phyloP scores from a whole-genome alignment of 768 basidiomycete genomes.

The Lactifluus pinguis region DNA sequence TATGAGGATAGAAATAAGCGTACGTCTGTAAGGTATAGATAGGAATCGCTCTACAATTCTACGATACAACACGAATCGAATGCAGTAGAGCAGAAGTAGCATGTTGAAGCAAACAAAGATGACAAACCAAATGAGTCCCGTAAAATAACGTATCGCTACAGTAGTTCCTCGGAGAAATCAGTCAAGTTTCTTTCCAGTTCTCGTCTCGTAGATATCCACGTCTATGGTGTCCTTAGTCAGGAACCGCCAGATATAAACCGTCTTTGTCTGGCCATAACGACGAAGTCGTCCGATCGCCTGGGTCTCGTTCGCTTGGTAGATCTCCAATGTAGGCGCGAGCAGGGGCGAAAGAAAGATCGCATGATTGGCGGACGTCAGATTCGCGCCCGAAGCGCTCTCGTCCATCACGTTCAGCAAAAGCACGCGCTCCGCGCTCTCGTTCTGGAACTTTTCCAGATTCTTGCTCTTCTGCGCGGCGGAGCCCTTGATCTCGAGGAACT shows the following conservation, averaged over 20 bases:
- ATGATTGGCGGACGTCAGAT: slow-evolving; percentile 88
- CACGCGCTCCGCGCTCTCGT: slow-evolving; percentile 65
- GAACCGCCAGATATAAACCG: slow-evolving; percentile 76
- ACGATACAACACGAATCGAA: not conserved
- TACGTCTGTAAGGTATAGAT: too few species aligned
- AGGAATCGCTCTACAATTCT: not conserved
- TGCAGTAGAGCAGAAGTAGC: not conserved
- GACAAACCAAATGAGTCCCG: not conserved
- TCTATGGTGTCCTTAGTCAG: slow-evolving; percentile 85
- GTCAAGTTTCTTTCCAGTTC: slow-evolving; percentile 23
- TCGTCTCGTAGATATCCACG: slow-evolving; percentile 66
- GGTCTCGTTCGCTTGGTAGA: slow-evolving; percentile 76
- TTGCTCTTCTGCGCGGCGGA: slow-evolving; percentile 70
- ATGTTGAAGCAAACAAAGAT: not conserved
- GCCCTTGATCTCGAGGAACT: slow-evolving; percentile 76
- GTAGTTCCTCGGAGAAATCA: not conserved
- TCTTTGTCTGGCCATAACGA: slow-evolving; percentile 74
- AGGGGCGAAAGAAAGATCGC: slow-evolving; percentile 92
- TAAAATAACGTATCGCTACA: not conserved
- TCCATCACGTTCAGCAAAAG: slow-evolving; percentile 89
- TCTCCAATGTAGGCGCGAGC: slow-evolving; percentile 70
- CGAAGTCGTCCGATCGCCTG: slow-evolving; percentile 79
- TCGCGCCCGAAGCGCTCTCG: slow-evolving; percentile 90
- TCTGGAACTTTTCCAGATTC: slow-evolving; percentile 80
- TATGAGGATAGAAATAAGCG: too few species aligned